Conservation (phyloP, 164 flowering plant genomes). For the Piper betle region DNA sequence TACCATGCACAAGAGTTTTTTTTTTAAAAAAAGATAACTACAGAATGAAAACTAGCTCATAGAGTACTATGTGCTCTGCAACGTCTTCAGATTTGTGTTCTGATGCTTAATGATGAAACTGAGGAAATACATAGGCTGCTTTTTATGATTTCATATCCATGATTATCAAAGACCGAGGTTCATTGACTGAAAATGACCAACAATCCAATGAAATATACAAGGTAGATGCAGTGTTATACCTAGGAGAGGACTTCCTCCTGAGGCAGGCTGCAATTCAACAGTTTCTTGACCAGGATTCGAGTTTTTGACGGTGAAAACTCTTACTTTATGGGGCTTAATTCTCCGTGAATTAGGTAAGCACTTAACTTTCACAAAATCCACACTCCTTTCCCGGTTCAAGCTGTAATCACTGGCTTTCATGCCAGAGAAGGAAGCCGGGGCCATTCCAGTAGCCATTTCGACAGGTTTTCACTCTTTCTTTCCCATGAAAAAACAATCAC, state of each 20-base stretch:
- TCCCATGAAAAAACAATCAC: background rate
- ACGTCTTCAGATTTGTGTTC: too few species aligned
- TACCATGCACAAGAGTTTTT: too few species aligned
- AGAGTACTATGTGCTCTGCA: too few species aligned
- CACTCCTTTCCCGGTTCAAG: slow-evolving; percentile 40
- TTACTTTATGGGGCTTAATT: slow-evolving; percentile 25
- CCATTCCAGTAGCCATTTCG: slow-evolving; percentile 63
- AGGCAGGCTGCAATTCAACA: slow-evolving; percentile 62
- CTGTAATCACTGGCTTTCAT: slow-evolving; percentile 32
- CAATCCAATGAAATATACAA: background rate
- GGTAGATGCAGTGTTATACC: slow-evolving; percentile 24
- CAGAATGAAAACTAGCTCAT: too few species aligned
- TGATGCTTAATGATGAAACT: background rate
- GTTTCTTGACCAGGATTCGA: slow-evolving; percentile 50
- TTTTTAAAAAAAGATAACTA: too few species aligned
- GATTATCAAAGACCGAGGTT: background rate
- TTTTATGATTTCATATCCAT: background rate
- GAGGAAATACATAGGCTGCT: background rate
- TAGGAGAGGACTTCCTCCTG: slow-evolving; percentile 79
- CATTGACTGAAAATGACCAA: background rate
- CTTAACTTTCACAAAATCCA: slow-evolving; percentile 47
- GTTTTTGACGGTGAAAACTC: slow-evolving; percentile 37
- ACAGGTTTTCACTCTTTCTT: background rate
- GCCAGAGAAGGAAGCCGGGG: slow-evolving; percentile 45
- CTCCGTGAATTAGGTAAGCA: slow-evolving; percentile 27